A percentile compares a stretch with the other conserved stretches of the same genome.
phyloP scores from a whole-genome alignment of 2,329 filamentous ascomycete genomes.

The Zymoseptoria tritici region DNA sequence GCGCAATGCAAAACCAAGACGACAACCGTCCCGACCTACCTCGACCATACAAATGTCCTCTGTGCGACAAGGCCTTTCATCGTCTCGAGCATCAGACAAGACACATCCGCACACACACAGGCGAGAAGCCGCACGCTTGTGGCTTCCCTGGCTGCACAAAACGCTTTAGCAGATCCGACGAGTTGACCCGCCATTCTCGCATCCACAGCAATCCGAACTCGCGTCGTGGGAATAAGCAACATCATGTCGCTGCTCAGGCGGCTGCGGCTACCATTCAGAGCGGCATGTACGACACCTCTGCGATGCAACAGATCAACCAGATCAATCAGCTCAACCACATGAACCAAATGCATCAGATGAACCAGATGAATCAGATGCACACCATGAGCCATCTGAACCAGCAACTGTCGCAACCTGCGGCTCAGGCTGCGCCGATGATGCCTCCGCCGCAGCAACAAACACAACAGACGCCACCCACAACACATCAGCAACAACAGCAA shows the following conservation, averaged over 20 bases:
- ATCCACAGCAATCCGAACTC: slow-evolving; percentile 99
- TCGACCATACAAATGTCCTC: slow-evolving; percentile 93
- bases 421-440: slow-evolving; percentile 5
- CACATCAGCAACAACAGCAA: slow-evolving; percentile 10
- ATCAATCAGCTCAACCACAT: slow-evolving; percentile 72
- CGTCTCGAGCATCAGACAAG: slow-evolving; percentile 87
- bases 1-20: slow-evolving; percentile 56
- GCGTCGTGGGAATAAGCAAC: slow-evolving; percentile 79
- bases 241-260: slow-evolving; percentile 52
- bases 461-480: slow-evolving; percentile 10
- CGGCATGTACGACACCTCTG: slow-evolving; percentile 44
- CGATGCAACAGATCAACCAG: slow-evolving; percentile 39
- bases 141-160: slow-evolving; percentile 93
- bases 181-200: slow-evolving; percentile 90
- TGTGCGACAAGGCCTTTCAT: slow-evolving; percentile 98
- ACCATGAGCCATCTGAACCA: slow-evolving; percentile 18
- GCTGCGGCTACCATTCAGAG: slow-evolving; percentile 46
- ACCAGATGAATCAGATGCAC: slow-evolving; percentile 21
- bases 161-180: slow-evolving; percentile 92
- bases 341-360: slow-evolving; percentile 44
- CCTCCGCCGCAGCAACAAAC: slow-evolving; percentile 6
- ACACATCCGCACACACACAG: slow-evolving; percentile 94
- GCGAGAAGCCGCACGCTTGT: slow-evolving; percentile 96
- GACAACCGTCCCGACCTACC: slow-evolving; percentile 76
- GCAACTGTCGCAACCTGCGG: slow-evolving; percentile 5